phyloP scores from a whole-genome alignment of 352 stramenopile species.

The Phytophthora pinifolia region DNA sequence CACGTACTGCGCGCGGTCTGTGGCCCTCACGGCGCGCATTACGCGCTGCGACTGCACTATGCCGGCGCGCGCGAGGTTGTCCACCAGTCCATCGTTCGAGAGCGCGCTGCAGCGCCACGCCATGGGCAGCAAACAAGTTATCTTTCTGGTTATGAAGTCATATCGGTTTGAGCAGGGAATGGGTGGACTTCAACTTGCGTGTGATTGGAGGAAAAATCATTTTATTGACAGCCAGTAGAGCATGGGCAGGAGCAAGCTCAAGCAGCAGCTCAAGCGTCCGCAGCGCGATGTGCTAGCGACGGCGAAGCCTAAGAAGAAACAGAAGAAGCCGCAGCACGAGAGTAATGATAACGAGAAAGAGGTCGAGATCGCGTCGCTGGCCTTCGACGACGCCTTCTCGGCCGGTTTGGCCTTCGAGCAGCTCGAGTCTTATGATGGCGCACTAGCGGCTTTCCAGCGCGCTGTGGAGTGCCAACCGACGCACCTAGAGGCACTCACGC shows the following conservation, averaged over 20 bases:
- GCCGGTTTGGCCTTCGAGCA: slow-evolving; percentile 71
- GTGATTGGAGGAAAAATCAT: neutral
- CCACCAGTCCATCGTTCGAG: slow-evolving; percentile 64
- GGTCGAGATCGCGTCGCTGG: slow-evolving; percentile 46
- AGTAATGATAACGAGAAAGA: slow-evolving; percentile 31
- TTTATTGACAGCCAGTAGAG: neutral
- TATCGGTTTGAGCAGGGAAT: too few species aligned
- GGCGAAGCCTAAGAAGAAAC: slow-evolving; percentile 24
- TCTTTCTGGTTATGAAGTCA: neutral
- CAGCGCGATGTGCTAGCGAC: slow-evolving; percentile 18
- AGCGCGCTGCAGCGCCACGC: slow-evolving; percentile 74
- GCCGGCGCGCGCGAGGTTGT: slow-evolving; percentile 65
- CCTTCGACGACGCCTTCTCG: slow-evolving; percentile 59
- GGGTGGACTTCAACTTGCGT: neutral
- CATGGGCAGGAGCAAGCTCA: slow-evolving; percentile 50
- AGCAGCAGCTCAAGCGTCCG: slow-evolving; percentile 41
- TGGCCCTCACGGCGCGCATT: slow-evolving; percentile 72
- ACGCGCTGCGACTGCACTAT: slow-evolving; percentile 70
- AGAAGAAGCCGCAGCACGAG: slow-evolving; percentile 32
- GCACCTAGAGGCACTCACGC: slow-evolving; percentile 50
- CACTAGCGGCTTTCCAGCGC: slow-evolving; percentile 40
- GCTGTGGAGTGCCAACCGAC: slow-evolving; percentile 40
- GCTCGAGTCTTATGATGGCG: slow-evolving; percentile 50
- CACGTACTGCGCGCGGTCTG: slow-evolving; percentile 74
- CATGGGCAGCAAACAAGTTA: too few species aligned